These are phyloP conservation scores for Fistulina hepatica DNA, from an alignment of 1,284 basidiomycete species.

Conservation along the genomic window DNA sequence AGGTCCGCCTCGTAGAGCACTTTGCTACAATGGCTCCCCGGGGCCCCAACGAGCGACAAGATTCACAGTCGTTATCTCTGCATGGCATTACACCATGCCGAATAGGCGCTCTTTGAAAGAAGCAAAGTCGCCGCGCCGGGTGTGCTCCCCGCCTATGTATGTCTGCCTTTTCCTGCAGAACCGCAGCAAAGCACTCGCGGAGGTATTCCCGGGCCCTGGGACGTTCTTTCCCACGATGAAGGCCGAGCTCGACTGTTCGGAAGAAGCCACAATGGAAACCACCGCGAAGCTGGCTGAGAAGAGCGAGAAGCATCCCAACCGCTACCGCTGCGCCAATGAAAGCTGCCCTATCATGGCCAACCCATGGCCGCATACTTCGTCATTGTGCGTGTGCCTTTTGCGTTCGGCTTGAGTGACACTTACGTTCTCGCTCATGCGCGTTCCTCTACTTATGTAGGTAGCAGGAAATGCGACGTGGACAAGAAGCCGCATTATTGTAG, in stretches of 20 bases:
- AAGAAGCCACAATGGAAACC: constrained; percentile 10
- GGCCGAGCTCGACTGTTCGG: constrained; percentile 7
- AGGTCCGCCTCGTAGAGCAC: constrained; percentile 15
- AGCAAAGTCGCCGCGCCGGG: constrained; percentile 7
- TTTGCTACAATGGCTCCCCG: constrained; percentile 19
- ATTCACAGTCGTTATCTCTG: constrained; percentile 19
- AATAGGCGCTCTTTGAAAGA: constrained; percentile 13
- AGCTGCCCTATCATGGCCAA: constrained; percentile 22
- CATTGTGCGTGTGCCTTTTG: constrained; percentile 16
- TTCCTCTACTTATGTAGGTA: constrained; percentile 13
- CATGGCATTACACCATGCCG: constrained; percentile 22
- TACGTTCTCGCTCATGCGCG: no score
- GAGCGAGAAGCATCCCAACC: constrained; percentile 20
- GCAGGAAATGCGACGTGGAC: constrained; percentile 24
- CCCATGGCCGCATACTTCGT: constrained; percentile 18
- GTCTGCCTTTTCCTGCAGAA: constrained; percentile 12
- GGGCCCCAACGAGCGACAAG: constrained; percentile 2
- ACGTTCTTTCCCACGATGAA: constrained; percentile 8
- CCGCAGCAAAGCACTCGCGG: constrained; percentile 9
- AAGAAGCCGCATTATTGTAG: constrained; percentile 27
- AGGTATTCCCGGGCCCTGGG: constrained; percentile 17
- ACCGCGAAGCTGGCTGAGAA: constrained; percentile 16
- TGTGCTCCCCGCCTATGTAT: constrained; percentile 13
- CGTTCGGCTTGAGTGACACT: background rate
- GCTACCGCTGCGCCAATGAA: constrained; percentile 23